Base-by-base conservation (phyloP, 2,329 filamentous ascomycete genomes). In the Paecilomyces dactylethromorphus region DNA sequence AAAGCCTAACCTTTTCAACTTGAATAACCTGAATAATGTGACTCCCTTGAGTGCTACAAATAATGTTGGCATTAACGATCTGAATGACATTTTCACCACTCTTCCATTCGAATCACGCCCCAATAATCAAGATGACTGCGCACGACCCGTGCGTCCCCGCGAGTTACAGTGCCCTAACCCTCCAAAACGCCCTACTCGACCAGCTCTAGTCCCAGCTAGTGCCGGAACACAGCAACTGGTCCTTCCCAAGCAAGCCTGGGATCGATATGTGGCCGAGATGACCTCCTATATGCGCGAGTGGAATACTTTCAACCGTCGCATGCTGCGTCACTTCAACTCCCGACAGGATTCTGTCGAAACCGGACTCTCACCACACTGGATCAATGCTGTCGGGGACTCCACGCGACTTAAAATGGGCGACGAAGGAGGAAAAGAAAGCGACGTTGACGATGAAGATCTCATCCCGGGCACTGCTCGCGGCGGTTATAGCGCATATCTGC, bases 61-160 rank as follows among this genome's bases (percentile, higher is more conserved):
- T 52, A 76, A 71, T 54, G 69, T 68, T 18, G 83, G 84, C 8
- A 76, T 87, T 18, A 74, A 79, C 24, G 79, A 81, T 56, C 67
- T 87, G 22, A 76, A 78, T 29, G 81, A 84, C 58, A 73, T 88
- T 45, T 76, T 74, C 49, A 75, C 77, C 8, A 81, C 76, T 1
- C 75, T 88, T 1, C 85, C 85, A 3, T 87, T 87, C 66, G 71
- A 81, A 59, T 87, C 85, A 1, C 76, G 80, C 49, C 68, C 84
- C 4, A 74, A 75, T 29, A 65, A 71, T 3, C 71, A 79, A 29
- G 77, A 76, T 6, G 76, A 73, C 6, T 76, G 77, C 63, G 58
- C 74, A 66, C 61, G 70, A 64, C 56, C 76, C 69, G 66, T 71
- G 18, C 69, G 64, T 29, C 61, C 74, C 61, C 67, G 74, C 63